A percentile compares a stretch with the other conserved stretches of the same genome.
Conservation (phyloP, 257 asterid species). For the Plantago ovata region DNA sequence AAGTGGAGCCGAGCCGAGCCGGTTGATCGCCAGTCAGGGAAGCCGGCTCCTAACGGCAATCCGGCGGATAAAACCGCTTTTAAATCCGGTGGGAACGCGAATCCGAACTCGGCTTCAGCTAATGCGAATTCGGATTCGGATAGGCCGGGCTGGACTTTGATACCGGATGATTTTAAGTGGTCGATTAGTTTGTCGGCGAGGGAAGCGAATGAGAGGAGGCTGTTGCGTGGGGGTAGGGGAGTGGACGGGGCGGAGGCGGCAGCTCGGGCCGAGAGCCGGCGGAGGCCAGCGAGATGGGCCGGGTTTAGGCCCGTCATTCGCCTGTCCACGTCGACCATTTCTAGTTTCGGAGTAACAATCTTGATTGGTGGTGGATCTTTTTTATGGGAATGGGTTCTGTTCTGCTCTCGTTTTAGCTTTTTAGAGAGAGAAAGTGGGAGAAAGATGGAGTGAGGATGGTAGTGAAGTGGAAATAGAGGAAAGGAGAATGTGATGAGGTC, state of each 20-base stretch:
- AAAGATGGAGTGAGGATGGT: constrained; percentile 20
- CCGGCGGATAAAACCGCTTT: constrained; percentile 82
- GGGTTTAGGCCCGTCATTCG: constrained; percentile 88
- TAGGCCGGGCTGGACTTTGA: constrained; percentile 65
- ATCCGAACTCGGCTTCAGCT: constrained; percentile 92
- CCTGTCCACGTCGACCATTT: constrained; percentile 98
- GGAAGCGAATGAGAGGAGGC: constrained; percentile 71
- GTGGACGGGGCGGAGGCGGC: constrained; percentile 71
- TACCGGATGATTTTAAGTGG: constrained; percentile 53
- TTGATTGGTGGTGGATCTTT: too few species aligned
- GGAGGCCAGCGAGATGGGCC: constrained; percentile 85
- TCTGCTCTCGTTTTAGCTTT: not conserved
- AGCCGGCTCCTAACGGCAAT: constrained; percentile 75
- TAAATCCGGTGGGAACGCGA: constrained; percentile 82
- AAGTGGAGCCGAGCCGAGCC: constrained; percentile 75
- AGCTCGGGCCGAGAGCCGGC: constrained; percentile 95
- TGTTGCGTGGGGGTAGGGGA: constrained; percentile 78
- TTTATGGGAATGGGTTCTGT: not conserved
- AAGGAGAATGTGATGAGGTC: constrained; percentile 16
- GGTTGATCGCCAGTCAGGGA: constrained; percentile 89
- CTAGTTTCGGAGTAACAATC: constrained; percentile 6
- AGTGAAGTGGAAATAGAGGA: constrained; percentile 36
- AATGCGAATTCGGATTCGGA: constrained; percentile 74
- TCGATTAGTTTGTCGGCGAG: constrained; percentile 70
- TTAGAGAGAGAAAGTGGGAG: constrained; percentile 19